phyloP scores from a whole-genome alignment of 345 rosid species.

The Populus deltoides region DNA sequence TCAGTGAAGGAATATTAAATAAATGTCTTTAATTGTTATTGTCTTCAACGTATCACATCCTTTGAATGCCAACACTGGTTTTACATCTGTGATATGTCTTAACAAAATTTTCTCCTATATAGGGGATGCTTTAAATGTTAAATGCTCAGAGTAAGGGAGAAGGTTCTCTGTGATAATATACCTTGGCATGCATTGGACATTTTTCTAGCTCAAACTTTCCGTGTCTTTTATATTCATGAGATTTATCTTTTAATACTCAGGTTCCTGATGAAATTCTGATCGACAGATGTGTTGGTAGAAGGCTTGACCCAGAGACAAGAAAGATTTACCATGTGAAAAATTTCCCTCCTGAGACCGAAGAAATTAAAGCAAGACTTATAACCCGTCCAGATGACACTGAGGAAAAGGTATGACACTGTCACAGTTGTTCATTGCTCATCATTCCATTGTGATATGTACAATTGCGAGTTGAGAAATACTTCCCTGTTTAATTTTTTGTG shows the following conservation, averaged over 20 bases:
- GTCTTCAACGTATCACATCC: not conserved
- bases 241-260: constrained; percentile 46
- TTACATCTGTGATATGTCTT: not conserved
- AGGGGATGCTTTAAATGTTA: not conserved
- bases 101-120: not conserved
- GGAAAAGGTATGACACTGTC: constrained; percentile 50
- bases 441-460: not conserved
- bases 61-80: not conserved
- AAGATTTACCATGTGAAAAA: constrained; percentile 72
- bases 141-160: not conserved
- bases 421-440: not conserved
- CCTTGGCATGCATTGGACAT: not conserved
- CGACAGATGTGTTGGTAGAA: constrained; percentile 89
- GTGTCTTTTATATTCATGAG: not conserved
- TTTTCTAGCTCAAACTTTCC: not conserved
- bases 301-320: constrained; percentile 69
- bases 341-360: constrained; percentile 69
- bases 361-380: constrained; percentile 73
- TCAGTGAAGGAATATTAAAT: not conserved
- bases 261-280: constrained; percentile 92
- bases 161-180: not conserved
- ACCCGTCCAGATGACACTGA: constrained; percentile 90
- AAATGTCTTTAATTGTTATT: not conserved
- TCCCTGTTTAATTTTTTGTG: not conserved
- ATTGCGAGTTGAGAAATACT: not conserved